Percentiles rank a stretch among this genome's conserved stretches.
Evolutionary conservation across 129 eudicot genomes (phyloP).

Genomic region (Helianthus tuberosus): DNA sequence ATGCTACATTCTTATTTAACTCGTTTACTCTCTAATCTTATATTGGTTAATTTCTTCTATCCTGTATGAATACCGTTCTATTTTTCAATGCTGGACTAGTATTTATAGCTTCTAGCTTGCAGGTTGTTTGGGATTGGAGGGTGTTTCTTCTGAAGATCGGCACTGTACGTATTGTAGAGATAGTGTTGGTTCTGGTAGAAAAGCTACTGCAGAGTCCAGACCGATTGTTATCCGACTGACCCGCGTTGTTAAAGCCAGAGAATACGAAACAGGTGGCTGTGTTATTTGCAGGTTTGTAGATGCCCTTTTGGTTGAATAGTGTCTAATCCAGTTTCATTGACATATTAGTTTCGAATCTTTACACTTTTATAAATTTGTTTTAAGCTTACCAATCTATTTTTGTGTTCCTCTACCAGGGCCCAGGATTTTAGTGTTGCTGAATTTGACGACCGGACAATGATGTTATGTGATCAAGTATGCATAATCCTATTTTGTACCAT

Average conservation of each 20-base stretch:
- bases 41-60: slow-evolving; percentile 2
- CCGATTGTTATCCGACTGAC: slow-evolving; percentile 71
- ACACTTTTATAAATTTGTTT: slow-evolving; percentile 12
- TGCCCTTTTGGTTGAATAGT: neutral
- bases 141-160: slow-evolving; percentile 67
- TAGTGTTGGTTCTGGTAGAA: slow-evolving; percentile 53
- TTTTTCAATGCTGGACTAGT: slow-evolving; percentile 17
- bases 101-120: slow-evolving; percentile 38
- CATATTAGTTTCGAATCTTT: slow-evolving; percentile 5
- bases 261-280: slow-evolving; percentile 84
- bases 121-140: slow-evolving; percentile 78
- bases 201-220: slow-evolving; percentile 56
- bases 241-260: slow-evolving; percentile 82
- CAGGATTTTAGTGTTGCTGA: slow-evolving; percentile 83
- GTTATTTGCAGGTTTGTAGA: slow-evolving; percentile 90
- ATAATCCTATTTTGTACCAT: slow-evolving; percentile 8
- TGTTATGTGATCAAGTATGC: slow-evolving; percentile 88
- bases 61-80: neutral
- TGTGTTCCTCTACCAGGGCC: slow-evolving; percentile 45
- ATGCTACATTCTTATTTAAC: neutral
- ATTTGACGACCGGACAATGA: slow-evolving; percentile 89
- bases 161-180: slow-evolving; percentile 69
- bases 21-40: neutral
- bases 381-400: slow-evolving; percentile 4
- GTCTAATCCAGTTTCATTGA: neutral